Base-by-base conservation (phyloP, 768 basidiomycete genomes). In the Suillus spraguei region DNA sequence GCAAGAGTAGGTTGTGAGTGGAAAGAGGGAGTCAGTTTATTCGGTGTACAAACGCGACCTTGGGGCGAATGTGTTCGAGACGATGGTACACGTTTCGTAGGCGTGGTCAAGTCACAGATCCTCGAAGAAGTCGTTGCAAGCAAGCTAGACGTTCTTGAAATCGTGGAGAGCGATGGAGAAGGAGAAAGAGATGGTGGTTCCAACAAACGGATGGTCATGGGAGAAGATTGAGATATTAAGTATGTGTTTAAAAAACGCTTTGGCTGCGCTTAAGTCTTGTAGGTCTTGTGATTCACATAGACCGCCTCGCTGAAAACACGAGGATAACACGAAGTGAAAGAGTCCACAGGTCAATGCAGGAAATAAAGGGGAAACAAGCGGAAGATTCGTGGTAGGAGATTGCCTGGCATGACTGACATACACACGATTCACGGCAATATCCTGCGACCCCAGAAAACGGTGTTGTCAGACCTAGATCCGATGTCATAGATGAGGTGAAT, bases 1-100 rank as follows among this genome's bases (percentile, higher is more conserved):
- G 76, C 72, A 59, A 78, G 72, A 32, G 78, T 77, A n/a, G 78
- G 76, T 59, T 63, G 71, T 52, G 68, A 69, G 6, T 58, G 46
- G 13, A 33, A 32, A n/a, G 65, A 60, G 17, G 65, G 53, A 17
- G 53, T 54, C 4, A 64, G 65, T 33, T 65, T 53, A 54, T 44
- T 49, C 49, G 62, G 35, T 39, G 66, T 59, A 56, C 54, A 63
- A 24, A 60, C 32, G 36, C 63, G 65, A 64, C 69, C 17, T 63
- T 56, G 68, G 64, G 20, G 71, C 60, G 42, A 63, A 42, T 14
- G 69, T 65, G 38, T 65, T 38, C 11, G 65, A 61, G 46, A 69
- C 60, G 35, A 68, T 60, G 61, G 69, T 49, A 44, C 60, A 60
- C 39, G 68, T 53, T 60, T 61, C 56, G 24, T 59, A 49, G 33